Base-by-base conservation (phyloP, 1,284 basidiomycete species). In the Vanrija sp. region DNA sequence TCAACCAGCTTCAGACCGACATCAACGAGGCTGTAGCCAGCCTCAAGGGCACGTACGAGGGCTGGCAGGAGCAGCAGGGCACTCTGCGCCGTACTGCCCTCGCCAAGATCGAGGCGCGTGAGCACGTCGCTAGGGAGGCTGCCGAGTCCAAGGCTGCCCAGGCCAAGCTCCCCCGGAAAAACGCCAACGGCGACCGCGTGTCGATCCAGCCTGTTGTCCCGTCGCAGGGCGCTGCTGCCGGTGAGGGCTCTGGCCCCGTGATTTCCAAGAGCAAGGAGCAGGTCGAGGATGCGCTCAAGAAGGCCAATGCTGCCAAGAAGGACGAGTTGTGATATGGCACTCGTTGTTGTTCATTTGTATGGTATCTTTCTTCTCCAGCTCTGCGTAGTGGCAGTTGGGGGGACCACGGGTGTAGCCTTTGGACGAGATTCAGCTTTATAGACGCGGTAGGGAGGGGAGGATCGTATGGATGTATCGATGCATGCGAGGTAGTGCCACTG, bases 221-320 rank as follows among this genome's bases (percentile, higher is more conserved):
- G 7, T 34, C 34, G 12, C 34, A 34, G 34, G 34, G 12, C 34
- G 26, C 49, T 29, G 38, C 49, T 26, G 18, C 43, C 29, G 65
- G 60, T 6, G 61, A 52, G 1, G 62, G 55, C 28, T 61, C 49
- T 42, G 40, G 19, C 28, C 54, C 53, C 16, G 57, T 73, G 38
- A 72, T 73, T 44, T 68, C 67, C n/a, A 73, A 72, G 54, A 68
- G 63, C 43, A 71, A 69, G 50, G 65, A 70, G 50, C 71, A 71
- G 57, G 63, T 73, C 23, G 51, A 67, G 25, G 64, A 65, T n/a
- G 70, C 71, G 19, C 55, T 71, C 14, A 90, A 92, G 23, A 10
- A 29, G 38, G 46, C 38, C 46, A 26, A 38, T 16, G 28, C 29
- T 47, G 46, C 46, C 21, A 28, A 45, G 25, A 45, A 45, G 43